Evolutionary conservation across 257 asterid species (phyloP).

Genomic region (Fraxinus pennsylvanica): DNA sequence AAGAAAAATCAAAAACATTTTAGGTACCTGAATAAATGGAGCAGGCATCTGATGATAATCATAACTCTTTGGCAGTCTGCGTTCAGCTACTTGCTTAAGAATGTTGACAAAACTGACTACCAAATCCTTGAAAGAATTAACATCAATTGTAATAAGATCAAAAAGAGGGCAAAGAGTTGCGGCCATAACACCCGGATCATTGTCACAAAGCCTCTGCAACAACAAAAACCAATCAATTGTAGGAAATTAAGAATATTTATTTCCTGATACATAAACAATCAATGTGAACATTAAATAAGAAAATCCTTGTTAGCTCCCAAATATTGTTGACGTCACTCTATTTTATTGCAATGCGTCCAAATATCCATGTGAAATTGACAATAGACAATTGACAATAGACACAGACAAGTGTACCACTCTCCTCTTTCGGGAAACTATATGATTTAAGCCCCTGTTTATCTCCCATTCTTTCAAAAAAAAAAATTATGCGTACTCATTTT

Average conservation of each 20-base stretch:
- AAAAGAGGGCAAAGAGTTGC: slow-evolving; percentile 92
- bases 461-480: no score
- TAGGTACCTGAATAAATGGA: slow-evolving; percentile 83
- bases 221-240: slow-evolving; percentile 12
- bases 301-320: not conserved
- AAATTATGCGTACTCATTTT: no score
- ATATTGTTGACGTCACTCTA: not conserved
- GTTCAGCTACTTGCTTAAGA: slow-evolving; percentile 96
- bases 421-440: not conserved
- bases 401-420: no score
- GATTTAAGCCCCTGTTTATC: not conserved
- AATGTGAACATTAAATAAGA: not conserved
- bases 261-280: slow-evolving; percentile 7
- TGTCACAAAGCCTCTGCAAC: slow-evolving; percentile 84
- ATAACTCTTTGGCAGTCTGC: slow-evolving; percentile 84
- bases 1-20: slow-evolving; percentile 4
- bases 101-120: slow-evolving; percentile 87
- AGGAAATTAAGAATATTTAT: not conserved
- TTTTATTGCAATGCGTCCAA: not conserved
- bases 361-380: not conserved
- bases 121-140: slow-evolving; percentile 75
- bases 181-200: slow-evolving; percentile 99
- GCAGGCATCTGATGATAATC: slow-evolving; percentile 99
- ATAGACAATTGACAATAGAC: no score
- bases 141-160: slow-evolving; percentile 77